Evolutionary conservation across 176 grass and related monocot species (phyloP).

Genomic region (bread wheat (Triticum aestivum)): DNA sequence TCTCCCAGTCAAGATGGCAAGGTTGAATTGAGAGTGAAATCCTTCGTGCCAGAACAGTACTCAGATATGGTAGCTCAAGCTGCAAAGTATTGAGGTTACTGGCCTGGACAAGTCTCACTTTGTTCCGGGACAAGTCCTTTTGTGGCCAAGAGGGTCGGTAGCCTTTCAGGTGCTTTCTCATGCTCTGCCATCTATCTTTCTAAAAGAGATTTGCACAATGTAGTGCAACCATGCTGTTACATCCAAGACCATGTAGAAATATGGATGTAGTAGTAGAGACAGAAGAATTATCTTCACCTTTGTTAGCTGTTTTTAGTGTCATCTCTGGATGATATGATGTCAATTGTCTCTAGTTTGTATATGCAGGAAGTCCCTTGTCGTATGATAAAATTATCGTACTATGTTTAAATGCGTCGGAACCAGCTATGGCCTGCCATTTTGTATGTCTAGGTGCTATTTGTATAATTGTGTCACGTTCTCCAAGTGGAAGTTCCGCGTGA

Average conservation of each 20-base stretch:
- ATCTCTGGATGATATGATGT: constrained; percentile 9
- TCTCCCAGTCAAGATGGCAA: constrained; percentile 53
- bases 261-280: neutral
- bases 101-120: neutral
- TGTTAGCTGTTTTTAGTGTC: neutral
- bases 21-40: constrained; percentile 64
- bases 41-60: constrained; percentile 62
- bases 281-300: neutral
- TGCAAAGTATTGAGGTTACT: constrained; percentile 23
- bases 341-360: neutral
- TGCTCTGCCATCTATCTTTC: neutral
- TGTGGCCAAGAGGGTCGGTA: neutral
- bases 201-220: neutral
- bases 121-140: neutral
- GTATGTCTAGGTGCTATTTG: neutral
- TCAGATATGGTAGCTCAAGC: constrained; percentile 36
- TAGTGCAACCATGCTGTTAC: neutral
- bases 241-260: neutral
- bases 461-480: neutral
- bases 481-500: neutral
- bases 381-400: neutral
- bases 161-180: neutral
- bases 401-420: neutral
- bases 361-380: neutral
- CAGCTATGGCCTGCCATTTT: neutral